Evolutionary conservation across 2,329 filamentous ascomycete genomes (phyloP), one percentile per base, ranked within the genome.

Genomic region (Diplodia scrobiculata): DNA sequence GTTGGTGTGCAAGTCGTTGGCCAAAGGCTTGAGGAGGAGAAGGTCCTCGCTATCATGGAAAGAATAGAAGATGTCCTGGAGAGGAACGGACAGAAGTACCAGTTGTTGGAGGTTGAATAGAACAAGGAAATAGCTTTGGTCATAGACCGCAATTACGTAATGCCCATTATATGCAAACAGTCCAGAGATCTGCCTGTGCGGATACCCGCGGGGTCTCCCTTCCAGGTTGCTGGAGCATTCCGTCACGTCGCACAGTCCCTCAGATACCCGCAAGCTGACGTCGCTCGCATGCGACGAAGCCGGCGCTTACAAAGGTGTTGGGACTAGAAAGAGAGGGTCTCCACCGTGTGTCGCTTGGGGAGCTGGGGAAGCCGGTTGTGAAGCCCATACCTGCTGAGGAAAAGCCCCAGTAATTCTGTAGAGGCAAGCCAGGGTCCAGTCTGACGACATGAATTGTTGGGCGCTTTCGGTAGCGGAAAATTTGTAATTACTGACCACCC

Each of bases 1-100:
- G 91, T 96, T 0, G 93, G 87, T 0, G 88, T 97, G 7, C 92
- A 97, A 77, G 83, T 96, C 27, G 88, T 96, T 0, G 92, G 92
- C 0, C 83, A 89, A 50, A 83, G 92, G 41, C 79, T 96, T 71
- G 89, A 95, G 74, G 92, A 97, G 76, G 92, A 97, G 79, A 95
- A 94, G 80, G 91, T 96, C 0, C 78, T 97, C 59, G 87, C 89
- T 0, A 83, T 89, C 14, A 96, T 96, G 92, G 84, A 89, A 77
- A 84, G 85, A 65, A 83, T 97, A 2, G 91, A 97, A 77, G 84
- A 88, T 68, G 90, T 90, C 0, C 77, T 97, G 25, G 89, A 86
- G 59, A 78, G 77, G 67, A 75, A 79, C 36, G 83, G 83, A 4
- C 78, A 79, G 63, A 79, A 79, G 67, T 86, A 86, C 71, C 72